These are phyloP conservation scores for Fusarium beomiforme DNA, from an alignment of 2,329 filamentous ascomycete genomes.

Conservation along the genomic window DNA sequence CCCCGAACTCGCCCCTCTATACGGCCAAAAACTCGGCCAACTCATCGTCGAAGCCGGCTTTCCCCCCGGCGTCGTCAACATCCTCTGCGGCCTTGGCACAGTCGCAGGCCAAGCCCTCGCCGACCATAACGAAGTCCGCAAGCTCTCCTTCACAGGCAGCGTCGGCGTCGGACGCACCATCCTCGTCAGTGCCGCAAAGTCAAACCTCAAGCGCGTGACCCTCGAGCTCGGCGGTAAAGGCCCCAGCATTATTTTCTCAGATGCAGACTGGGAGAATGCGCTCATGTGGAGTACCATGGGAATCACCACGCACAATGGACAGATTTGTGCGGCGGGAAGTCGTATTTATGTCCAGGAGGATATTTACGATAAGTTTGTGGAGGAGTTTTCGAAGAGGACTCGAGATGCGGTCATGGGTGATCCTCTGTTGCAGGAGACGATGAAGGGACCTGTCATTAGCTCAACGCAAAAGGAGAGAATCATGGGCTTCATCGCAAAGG, in stretches of 20 bases:
- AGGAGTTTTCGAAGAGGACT: conserved; percentile 8
- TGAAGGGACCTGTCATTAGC: conserved; percentile 58
- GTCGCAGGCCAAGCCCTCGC: conserved; percentile 74
- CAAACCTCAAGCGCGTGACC: conserved; percentile 81
- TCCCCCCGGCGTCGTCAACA: conserved; percentile 77
- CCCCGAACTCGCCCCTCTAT: conserved; percentile 70
- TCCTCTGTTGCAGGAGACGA: conserved; percentile 46
- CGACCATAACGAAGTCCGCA: conserved; percentile 71
- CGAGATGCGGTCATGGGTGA: conserved; percentile 31
- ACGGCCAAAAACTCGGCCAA: conserved; percentile 68
- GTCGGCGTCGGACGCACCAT: conserved; percentile 72
- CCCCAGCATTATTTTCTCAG: conserved; percentile 67
- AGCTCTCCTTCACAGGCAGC: conserved; percentile 79
- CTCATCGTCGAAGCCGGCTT: conserved; percentile 77
- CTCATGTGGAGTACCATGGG: conserved; percentile 58
- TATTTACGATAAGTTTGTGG: conserved; percentile 55
- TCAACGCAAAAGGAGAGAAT: conserved; percentile 69
- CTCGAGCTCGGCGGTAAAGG: conserved; percentile 78
- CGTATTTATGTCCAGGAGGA: conserved; percentile 67
- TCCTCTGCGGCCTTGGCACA: conserved; percentile 73
- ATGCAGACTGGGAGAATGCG: conserved; percentile 69
- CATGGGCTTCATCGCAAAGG: conserved; percentile 45
- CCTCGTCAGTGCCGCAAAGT: conserved; percentile 77
- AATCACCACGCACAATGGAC: conserved; percentile 64
- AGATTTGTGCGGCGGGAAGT: conserved; percentile 69